Base-by-base conservation (phyloP, 805 yeast genomes). In the Cyberlindnera mrakii region DNA sequence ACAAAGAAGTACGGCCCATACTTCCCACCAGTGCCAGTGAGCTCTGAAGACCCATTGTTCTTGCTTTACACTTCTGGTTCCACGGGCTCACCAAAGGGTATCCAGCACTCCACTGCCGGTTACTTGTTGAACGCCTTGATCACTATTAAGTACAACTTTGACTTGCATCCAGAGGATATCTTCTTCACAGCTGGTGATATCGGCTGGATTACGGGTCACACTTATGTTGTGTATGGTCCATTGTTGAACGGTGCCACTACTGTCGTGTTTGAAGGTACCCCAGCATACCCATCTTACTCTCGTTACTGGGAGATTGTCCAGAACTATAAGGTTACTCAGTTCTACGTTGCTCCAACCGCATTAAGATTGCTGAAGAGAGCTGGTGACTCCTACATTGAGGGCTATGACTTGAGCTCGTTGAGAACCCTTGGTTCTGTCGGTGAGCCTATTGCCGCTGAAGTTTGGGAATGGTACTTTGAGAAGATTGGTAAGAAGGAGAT, bases 141-240 rank as follows among this genome's bases (percentile, higher is more conserved):
- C 58, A 78, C 91, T 38, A 80, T 88, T 55, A 80, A 80, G 58
- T 85, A 85, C 58, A 75, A 78, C 36, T 85, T 85, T 63, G 95
- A 85, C 63, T 71, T 83, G 33, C 89, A 85, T 56, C 73, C 75
- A 34, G 80, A 82, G 45, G 95, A 85, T 60, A 70, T 78, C 13
- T 71, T 85, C 44, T 85, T 85, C 72, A 85, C 93, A 15, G 93
- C 95, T 27, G 95, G 93, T 60, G 95, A 85, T 66, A 83, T 85
- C 42, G 95, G 95, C 57, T 85, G 95, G 95, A 83, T 85, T 57
- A 85, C 95, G 6, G 95, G 95, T 45, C 95, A 85, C 66, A 75
- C 93, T 10, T 85, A 85, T 57, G 89, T 80, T 16, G 77, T 85
- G 39, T 85, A 85, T 61, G 95, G 95, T 44, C 95, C 95, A 32